A percentile compares a stretch with the other conserved stretches of the same genome.
These are phyloP conservation scores for Zygosaccharomyces rouxii DNA, from an alignment of 805 yeast genomes.

Conservation along the genomic window DNA sequence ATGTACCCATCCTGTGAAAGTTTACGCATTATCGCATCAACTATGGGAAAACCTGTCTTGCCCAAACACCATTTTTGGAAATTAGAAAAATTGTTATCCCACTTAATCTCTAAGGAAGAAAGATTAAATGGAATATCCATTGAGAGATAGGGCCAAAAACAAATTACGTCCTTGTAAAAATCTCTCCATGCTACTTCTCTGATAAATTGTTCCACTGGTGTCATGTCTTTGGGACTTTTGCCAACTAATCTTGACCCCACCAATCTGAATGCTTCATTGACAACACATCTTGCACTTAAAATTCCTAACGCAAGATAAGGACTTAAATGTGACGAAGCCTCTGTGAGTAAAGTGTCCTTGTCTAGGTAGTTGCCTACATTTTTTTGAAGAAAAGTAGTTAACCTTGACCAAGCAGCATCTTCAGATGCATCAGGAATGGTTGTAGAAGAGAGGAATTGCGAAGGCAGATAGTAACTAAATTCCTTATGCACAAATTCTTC, in stretches of 20 bases:
- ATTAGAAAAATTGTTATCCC: conserved; percentile 41
- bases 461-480: conserved; percentile 20
- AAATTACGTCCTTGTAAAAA: conserved; percentile 47
- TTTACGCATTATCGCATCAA: conserved; percentile 57
- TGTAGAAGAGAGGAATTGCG: conserved; percentile 4
- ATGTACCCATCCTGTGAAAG: conserved; percentile 48
- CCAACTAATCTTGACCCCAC: conserved; percentile 19
- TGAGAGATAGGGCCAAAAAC: conserved; percentile 47
- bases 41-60: conserved; percentile 50
- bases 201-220: conserved; percentile 42
- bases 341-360: conserved; percentile 21
- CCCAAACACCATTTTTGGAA: conserved; percentile 52
- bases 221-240: conserved; percentile 29
- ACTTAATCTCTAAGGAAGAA: conserved; percentile 39
- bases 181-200: conserved; percentile 59
- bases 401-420: conserved; percentile 19
- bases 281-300: conserved; percentile 41
- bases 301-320: conserved; percentile 45
- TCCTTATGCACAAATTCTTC: conserved; percentile 11
- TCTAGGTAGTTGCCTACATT: conserved; percentile 14
- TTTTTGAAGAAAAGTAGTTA: conserved; percentile 14
- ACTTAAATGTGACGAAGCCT: conserved; percentile 41
- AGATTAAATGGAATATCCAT: conserved; percentile 49
- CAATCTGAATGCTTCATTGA: conserved; percentile 28
- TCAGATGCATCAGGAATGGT: conserved; percentile 20